A percentile compares a stretch with the other conserved stretches of the same genome.
Evolutionary conservation across 441 rosid genomes (phyloP).

Genomic region (Adansonia madagascariensis): DNA sequence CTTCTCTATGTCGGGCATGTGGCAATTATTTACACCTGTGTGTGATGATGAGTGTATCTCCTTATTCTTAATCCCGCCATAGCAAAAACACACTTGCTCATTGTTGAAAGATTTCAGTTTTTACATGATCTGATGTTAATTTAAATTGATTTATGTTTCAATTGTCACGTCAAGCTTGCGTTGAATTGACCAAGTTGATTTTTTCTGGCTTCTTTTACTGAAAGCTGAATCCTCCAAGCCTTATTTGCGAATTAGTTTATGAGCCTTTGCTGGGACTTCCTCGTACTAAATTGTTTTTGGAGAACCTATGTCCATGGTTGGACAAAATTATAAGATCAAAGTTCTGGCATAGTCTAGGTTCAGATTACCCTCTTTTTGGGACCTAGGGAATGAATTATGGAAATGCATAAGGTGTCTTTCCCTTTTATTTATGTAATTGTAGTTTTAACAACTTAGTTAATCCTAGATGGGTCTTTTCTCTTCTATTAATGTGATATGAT

Average conservation of each 20-base stretch:
- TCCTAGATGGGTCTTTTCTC: not conserved
- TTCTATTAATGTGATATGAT: not conserved
- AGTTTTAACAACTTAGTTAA: not conserved
- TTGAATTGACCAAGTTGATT: not conserved
- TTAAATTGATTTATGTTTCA: not conserved
- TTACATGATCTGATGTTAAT: not conserved
- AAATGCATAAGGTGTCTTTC: not conserved
- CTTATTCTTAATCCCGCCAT: not conserved
- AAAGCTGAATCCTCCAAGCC: not conserved
- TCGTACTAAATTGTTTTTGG: not conserved
- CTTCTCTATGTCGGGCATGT: not conserved
- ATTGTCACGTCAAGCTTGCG: not conserved
- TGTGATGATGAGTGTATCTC: not conserved
- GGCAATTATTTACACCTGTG: not conserved
- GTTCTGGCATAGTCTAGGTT: not conserved
- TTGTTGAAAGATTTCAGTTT: not conserved
- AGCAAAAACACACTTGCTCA: not conserved
- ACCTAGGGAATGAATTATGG: not conserved
- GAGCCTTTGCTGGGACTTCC: not conserved
- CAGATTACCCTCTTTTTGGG: not conserved
- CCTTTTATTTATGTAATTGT: not conserved
- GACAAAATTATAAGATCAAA: not conserved
- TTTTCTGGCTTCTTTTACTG: not conserved
- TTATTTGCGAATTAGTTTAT: not conserved
- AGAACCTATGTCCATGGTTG: not conserved